Conservation (phyloP, 208 protist species). For the Perkinsela sp. region DNA sequence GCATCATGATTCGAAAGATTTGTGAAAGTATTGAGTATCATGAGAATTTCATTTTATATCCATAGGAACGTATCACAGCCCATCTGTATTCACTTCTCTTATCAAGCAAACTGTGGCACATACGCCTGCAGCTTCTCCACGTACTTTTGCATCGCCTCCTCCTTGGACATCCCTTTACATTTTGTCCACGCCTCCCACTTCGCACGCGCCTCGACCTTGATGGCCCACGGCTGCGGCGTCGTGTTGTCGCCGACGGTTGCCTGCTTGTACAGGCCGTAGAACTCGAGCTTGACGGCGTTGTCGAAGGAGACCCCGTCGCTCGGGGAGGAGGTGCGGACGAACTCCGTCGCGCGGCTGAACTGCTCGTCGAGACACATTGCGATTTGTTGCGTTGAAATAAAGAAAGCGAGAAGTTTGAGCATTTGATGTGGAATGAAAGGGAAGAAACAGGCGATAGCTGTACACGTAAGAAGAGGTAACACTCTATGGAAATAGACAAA, state of each 20-base stretch:
- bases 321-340: constrained; percentile 41
- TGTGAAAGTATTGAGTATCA: too few species aligned
- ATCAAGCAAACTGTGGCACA: not conserved
- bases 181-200: constrained; percentile 71
- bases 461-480: too few species aligned
- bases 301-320: constrained; percentile 40
- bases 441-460: too few species aligned
- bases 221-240: constrained; percentile 24
- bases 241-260: constrained; percentile 45
- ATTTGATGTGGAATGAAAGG: too few species aligned
- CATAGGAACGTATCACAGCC: too few species aligned
- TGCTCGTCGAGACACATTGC: constrained; percentile 5
- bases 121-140: constrained; percentile 12
- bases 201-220: constrained; percentile 31
- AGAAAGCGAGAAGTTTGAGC: too few species aligned
- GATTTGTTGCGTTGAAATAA: too few species aligned
- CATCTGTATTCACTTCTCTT: too few species aligned
- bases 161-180: constrained; percentile 31
- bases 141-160: constrained; percentile 54
- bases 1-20: too few species aligned
- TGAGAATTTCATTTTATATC: too few species aligned
- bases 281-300: constrained; percentile 42
- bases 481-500: too few species aligned
- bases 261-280: constrained; percentile 59
- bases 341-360: constrained; percentile 42